A percentile compares a stretch with the other conserved stretches of the same genome.
phyloP scores from a whole-genome alignment of 768 basidiomycete species.

The Mrakia hoshinonis region DNA sequence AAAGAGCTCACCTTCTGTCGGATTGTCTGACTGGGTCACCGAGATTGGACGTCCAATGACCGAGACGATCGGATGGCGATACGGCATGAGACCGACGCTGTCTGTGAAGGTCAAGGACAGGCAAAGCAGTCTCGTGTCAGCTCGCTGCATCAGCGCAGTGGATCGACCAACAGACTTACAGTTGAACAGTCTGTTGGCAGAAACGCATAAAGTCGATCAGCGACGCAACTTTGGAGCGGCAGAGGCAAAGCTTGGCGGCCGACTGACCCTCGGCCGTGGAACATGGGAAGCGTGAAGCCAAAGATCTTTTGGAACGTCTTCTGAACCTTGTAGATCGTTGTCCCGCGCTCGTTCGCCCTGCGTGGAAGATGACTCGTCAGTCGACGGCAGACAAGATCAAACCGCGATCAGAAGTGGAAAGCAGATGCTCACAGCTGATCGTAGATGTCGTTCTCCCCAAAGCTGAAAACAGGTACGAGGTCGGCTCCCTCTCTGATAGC shows the following conservation, averaged over 20 bases:
- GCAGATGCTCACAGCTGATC: conserved; percentile 62
- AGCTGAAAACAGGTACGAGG: conserved; percentile 93
- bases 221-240: neutral
- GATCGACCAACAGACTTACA: conserved; percentile 48
- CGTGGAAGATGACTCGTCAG: neutral
- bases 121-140: no score
- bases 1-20: conserved; percentile 45
- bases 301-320: conserved; percentile 85
- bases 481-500: conserved; percentile 57
- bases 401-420: neutral
- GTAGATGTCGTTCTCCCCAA: conserved; percentile 99
- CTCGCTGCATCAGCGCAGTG: neutral
- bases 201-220: neutral
- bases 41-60: conserved; percentile 87
- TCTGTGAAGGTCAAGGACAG: conserved; percentile 47
- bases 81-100: conserved; percentile 90
- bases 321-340: conserved; percentile 73
- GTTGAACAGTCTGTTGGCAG: conserved; percentile 55
- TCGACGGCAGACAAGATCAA: neutral
- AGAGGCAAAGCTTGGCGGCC: neutral
- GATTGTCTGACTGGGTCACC: conserved; percentile 65
- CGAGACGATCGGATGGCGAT: conserved; percentile 86
- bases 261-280: conserved; percentile 74
- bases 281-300: conserved; percentile 93
- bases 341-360: conserved; percentile 73